These are phyloP conservation scores for Cenococcum geophilum DNA, from an alignment of 495 filamentous ascomycete genomes.

Conservation along the genomic window DNA sequence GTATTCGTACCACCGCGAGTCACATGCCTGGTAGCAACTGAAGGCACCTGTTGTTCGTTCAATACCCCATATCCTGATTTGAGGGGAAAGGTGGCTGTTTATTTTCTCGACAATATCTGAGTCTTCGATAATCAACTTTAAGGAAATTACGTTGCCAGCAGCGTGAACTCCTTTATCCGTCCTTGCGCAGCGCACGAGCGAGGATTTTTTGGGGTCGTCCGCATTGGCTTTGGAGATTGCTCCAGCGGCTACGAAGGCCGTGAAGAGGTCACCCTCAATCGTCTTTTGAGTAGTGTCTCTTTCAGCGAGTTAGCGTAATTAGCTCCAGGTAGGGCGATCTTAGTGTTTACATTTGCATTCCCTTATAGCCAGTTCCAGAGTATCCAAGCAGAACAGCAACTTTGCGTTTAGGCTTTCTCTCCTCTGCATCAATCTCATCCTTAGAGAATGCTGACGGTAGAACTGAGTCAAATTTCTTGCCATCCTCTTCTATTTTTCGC, in stretches of 20 bases:
- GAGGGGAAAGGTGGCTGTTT: constrained; percentile 73
- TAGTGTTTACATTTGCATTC: constrained; percentile 64
- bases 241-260: constrained; percentile 78
- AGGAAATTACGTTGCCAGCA: constrained; percentile 88
- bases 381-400: constrained; percentile 93
- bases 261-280: constrained; percentile 94
- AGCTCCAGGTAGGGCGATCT: constrained; percentile 4
- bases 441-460: constrained; percentile 56
- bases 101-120: constrained; percentile 80
- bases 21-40: constrained; percentile 86
- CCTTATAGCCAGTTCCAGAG: constrained; percentile 93
- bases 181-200: constrained; percentile 84
- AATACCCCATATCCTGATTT: constrained; percentile 92
- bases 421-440: constrained; percentile 79
- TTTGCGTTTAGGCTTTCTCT: constrained; percentile 85
- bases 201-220: constrained; percentile 92
- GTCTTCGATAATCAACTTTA: constrained; percentile 95
- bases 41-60: constrained; percentile 77
- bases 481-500: constrained; percentile 43
- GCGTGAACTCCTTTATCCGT: constrained; percentile 98
- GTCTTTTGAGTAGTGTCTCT: constrained; percentile 59
- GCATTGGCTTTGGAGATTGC: constrained; percentile 96
- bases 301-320: not conserved
- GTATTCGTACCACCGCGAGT: constrained; percentile 94
- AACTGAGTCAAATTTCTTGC: constrained; percentile 35